phyloP scores from a whole-genome alignment of 2,329 filamentous ascomycete species.

The Aspergillus terreus region DNA sequence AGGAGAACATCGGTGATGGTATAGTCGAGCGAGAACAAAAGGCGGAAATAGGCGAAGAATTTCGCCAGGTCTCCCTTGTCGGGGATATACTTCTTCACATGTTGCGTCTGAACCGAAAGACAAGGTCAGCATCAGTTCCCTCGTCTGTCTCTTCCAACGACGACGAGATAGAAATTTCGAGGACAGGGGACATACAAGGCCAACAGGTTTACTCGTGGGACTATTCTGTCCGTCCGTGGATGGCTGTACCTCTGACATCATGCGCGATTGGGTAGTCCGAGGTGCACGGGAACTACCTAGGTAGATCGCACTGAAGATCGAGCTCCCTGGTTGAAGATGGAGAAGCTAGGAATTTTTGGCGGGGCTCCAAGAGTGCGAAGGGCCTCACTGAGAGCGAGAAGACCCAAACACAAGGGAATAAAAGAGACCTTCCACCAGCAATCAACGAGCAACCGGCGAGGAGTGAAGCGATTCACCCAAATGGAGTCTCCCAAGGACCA shows the following conservation, averaged over 20 bases:
- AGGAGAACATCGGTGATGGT: constrained; percentile 25
- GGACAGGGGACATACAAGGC: constrained; percentile 1
- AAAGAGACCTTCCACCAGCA: neutral
- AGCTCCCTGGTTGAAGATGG: no score
- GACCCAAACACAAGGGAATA: neutral
- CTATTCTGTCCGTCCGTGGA: neutral
- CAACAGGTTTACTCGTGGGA: constrained; percentile 2
- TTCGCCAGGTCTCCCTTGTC: constrained; percentile 16
- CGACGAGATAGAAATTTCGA: no score
- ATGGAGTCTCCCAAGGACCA: constrained; percentile 3
- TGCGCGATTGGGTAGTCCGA: neutral
- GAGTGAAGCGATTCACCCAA: constrained; percentile 8
- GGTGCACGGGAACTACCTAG: neutral
- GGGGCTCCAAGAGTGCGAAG: neutral
- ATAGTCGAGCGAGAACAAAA: constrained; percentile 27
- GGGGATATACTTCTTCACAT: constrained; percentile 15
- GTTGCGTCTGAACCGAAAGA: constrained; percentile 3
- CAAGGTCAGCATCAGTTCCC: neutral
- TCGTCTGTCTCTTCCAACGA: neutral
- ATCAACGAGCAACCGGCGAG: constrained; percentile 1
- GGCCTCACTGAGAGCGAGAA: neutral
- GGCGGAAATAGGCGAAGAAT: constrained; percentile 20
- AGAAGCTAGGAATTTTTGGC: no score
- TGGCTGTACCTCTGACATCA: constrained; percentile 5
- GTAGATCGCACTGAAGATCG: no score